phyloP scores from a whole-genome alignment of 768 basidiomycete genomes.

The Xanthoconium purpureum region DNA sequence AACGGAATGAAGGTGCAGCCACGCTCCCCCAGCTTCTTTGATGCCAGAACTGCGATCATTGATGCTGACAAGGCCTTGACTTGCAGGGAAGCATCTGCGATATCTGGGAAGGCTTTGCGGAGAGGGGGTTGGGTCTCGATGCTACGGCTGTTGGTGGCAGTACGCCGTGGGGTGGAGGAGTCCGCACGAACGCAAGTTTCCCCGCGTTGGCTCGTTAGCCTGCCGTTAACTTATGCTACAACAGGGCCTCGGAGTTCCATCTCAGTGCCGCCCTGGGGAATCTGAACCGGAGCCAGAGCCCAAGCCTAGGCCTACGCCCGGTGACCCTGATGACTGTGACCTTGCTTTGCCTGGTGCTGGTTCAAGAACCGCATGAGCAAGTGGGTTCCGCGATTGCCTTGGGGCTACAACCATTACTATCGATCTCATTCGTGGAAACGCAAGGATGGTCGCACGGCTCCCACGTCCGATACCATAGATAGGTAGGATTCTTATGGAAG shows the following conservation, averaged over 20 bases:
- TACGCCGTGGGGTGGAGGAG: constrained; percentile 93
- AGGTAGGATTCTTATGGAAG: too few relatives aligned
- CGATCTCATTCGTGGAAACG: constrained; percentile 13
- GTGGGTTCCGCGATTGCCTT: constrained; percentile 26
- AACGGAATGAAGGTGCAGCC: constrained; percentile 95
- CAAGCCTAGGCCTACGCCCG: constrained; percentile 31
- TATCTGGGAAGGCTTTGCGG: constrained; percentile 82
- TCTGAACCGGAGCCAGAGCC: constrained; percentile 24
- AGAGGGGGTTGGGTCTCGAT: constrained; percentile 76
- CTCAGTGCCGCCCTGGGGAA: constrained; percentile 34
- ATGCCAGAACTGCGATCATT: constrained; percentile 86
- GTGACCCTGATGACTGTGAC: constrained; percentile 33
- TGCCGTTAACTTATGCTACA: not conserved
- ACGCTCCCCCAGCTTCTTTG: constrained; percentile 87
- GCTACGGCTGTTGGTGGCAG: constrained; percentile 68
- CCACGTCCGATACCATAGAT: constrained; percentile 19
- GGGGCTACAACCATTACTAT: constrained; percentile 23
- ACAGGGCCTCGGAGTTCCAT: constrained; percentile 43
- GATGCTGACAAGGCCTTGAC: constrained; percentile 89
- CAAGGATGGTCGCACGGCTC: constrained; percentile 4
- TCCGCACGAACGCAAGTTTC: constrained; percentile 58
- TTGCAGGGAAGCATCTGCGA: constrained; percentile 90
- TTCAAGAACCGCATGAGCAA: constrained; percentile 10
- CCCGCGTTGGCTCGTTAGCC: not conserved
- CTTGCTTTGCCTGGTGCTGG: constrained; percentile 23